These are phyloP conservation scores for Globisporangium echinulatum DNA, from an alignment of 352 stramenopile genomes.

Conservation along the genomic window DNA sequence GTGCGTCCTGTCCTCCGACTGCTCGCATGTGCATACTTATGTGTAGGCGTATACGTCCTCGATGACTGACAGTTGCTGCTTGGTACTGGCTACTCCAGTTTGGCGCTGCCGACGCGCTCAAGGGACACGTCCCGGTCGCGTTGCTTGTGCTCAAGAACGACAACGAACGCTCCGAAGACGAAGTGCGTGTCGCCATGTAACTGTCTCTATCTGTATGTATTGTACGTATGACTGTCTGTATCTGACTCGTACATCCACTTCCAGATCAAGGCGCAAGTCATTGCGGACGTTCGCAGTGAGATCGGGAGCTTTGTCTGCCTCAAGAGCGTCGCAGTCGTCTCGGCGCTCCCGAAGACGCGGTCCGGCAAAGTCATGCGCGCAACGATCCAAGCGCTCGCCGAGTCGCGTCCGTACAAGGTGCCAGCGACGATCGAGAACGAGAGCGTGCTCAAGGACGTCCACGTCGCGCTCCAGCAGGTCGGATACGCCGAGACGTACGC, in stretches of 20 bases:
- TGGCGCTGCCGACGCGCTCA: slow-evolving; percentile 17
- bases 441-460: slow-evolving; percentile 20
- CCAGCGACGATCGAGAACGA: slow-evolving; percentile 44
- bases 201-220: neutral
- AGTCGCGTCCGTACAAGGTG: slow-evolving; percentile 26
- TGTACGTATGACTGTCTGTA: no score
- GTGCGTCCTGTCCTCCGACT: slow-evolving; percentile 17
- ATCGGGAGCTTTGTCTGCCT: slow-evolving; percentile 30
- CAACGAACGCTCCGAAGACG: slow-evolving; percentile 14
- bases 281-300: slow-evolving; percentile 16
- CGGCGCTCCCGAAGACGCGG: slow-evolving; percentile 23
- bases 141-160: slow-evolving; percentile 27
- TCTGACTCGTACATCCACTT: no score
- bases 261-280: slow-evolving; percentile 19
- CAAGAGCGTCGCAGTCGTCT: slow-evolving; percentile 20
- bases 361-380: slow-evolving; percentile 30
- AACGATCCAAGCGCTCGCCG: slow-evolving; percentile 34
- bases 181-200: slow-evolving; percentile 6
- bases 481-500: slow-evolving; percentile 24
- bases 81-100: slow-evolving; percentile 3
- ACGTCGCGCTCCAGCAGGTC: slow-evolving; percentile 20
- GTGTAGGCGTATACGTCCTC: no score
- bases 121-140: slow-evolving; percentile 25
- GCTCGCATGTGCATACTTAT: no score
- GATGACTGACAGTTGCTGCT: no score